Evolutionary conservation across 2,329 filamentous ascomycete genomes (phyloP).

Genomic region (Grosmannia huntii): DNA sequence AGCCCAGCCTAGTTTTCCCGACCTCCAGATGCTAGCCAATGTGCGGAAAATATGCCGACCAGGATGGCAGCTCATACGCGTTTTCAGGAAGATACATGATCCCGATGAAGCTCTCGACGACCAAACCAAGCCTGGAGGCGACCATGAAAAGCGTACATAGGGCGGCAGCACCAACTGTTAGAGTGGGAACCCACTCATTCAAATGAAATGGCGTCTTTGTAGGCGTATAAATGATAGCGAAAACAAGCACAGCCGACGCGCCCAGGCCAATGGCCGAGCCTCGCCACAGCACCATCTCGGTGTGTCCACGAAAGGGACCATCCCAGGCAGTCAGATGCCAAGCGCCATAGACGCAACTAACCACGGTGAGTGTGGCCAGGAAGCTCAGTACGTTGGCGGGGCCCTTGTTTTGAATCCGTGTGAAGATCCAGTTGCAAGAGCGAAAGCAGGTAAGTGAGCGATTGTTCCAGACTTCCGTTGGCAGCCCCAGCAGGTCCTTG

Average conservation of each 20-base stretch:
- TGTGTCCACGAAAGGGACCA: neutral
- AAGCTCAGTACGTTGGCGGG: neutral
- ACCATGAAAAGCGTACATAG: neutral
- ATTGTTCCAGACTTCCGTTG: neutral
- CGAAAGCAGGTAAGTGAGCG: neutral
- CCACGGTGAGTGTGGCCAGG: neutral
- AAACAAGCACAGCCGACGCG: neutral
- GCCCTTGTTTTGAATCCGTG: neutral
- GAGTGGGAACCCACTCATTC: too few species aligned
- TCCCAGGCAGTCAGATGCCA: neutral
- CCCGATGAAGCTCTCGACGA: neutral
- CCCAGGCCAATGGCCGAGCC: neutral
- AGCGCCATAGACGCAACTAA: neutral
- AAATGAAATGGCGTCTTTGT: too few species aligned
- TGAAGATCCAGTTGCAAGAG: neutral
- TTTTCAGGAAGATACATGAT: neutral
- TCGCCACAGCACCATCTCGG: neutral
- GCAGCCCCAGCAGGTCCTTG: too few species aligned
- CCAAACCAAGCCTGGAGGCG: neutral
- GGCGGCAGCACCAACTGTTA: too few species aligned
- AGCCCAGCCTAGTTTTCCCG: neutral
- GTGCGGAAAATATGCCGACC: constrained; percentile 1
- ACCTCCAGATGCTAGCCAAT: neutral
- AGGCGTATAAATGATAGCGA: too few species aligned
- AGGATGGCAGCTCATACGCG: neutral